These are phyloP conservation scores for Skeletonema potamos DNA, from an alignment of 108 stramenopile species.

Conservation along the genomic window DNA sequence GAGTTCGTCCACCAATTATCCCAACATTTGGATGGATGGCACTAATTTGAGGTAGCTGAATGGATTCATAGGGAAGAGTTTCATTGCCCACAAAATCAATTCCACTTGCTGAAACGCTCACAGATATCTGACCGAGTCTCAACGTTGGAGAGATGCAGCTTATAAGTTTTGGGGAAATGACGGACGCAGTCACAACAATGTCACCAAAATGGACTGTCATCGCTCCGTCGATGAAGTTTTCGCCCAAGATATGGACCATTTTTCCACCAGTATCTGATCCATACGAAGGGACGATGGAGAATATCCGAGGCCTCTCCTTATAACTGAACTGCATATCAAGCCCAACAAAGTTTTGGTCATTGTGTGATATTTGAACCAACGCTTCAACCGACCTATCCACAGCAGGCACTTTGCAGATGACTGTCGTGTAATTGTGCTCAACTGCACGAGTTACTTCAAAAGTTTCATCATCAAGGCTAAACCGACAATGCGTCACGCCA, in stretches of 20 bases:
- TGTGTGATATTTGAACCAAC: conserved; percentile 35
- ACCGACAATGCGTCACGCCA: conserved; percentile 35
- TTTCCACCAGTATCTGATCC: conserved; percentile 44
- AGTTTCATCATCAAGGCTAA: conserved; percentile 6
- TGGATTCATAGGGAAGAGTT: conserved; percentile 21
- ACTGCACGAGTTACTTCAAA: conserved; percentile 23
- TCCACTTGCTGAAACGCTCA: conserved; percentile 22
- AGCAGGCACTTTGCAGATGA: conserved; percentile 20
- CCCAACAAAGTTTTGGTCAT: conserved; percentile 28
- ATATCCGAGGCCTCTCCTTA: conserved; percentile 25
- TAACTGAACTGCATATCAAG: conserved; percentile 14
- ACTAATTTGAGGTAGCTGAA: conserved; percentile 28
- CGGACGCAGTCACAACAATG: conserved; percentile 13
- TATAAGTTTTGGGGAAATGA: conserved; percentile 19
- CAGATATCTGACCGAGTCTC: background rate
- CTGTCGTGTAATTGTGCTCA: background rate
- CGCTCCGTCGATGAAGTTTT: conserved; percentile 20
- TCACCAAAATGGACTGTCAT: conserved; percentile 31
- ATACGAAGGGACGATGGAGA: conserved; percentile 34
- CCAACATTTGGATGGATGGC: conserved; percentile 26
- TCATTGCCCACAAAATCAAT: conserved; percentile 16
- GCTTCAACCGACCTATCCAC: conserved; percentile 7
- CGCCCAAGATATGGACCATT: conserved; percentile 28
- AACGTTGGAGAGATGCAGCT: conserved; percentile 20
- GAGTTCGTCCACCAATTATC: conserved; percentile 6